These are phyloP conservation scores for Linanthus parryae DNA, from an alignment of 148 eudicot genomes.

Conservation along the genomic window DNA sequence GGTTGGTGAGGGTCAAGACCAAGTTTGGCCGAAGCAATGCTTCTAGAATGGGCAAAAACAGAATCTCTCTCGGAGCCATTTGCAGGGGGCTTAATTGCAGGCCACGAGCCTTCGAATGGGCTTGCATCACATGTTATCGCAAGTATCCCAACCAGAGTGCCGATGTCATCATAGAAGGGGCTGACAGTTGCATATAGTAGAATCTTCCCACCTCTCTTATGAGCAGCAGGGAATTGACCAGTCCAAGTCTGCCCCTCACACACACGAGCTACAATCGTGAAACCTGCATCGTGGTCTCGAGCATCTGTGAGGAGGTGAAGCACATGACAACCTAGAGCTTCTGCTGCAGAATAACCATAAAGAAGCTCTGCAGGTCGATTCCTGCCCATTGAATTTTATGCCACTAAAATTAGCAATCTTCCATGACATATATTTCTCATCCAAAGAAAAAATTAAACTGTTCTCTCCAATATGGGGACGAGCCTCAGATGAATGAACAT, in stretches of 20 bases:
- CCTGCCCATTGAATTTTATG: conserved; percentile 48
- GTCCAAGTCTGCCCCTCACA: conserved; percentile 74
- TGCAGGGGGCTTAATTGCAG: too few species aligned
- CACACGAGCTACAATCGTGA: conserved; percentile 41
- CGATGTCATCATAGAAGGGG: conserved; percentile 83
- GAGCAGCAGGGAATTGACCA: conserved; percentile 69
- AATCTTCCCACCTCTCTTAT: conserved; percentile 53
- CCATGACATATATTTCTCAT: too few species aligned
- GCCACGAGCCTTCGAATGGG: conserved; percentile 39
- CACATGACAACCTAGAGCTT: conserved; percentile 63
- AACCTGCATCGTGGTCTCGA: conserved; percentile 39
- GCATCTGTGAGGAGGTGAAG: conserved; percentile 44
- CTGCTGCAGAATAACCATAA: conserved; percentile 75
- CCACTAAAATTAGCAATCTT: background rate
- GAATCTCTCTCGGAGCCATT: conserved; percentile 28
- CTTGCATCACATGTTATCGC: conserved; percentile 60
- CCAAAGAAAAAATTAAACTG: background rate
- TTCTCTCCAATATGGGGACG: too few species aligned
- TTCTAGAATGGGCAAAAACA: conserved; percentile 33
- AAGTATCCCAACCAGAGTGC: conserved; percentile 59
- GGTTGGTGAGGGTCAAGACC: conserved; percentile 94
- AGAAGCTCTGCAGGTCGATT: conserved; percentile 73
- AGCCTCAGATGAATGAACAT: too few species aligned
- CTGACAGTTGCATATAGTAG: conserved; percentile 50
- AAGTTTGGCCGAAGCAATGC: conserved; percentile 53